Evolutionary conservation across 2,329 filamentous ascomycete species (phyloP).

Genomic region (Teratosphaeria zuluensis): DNA sequence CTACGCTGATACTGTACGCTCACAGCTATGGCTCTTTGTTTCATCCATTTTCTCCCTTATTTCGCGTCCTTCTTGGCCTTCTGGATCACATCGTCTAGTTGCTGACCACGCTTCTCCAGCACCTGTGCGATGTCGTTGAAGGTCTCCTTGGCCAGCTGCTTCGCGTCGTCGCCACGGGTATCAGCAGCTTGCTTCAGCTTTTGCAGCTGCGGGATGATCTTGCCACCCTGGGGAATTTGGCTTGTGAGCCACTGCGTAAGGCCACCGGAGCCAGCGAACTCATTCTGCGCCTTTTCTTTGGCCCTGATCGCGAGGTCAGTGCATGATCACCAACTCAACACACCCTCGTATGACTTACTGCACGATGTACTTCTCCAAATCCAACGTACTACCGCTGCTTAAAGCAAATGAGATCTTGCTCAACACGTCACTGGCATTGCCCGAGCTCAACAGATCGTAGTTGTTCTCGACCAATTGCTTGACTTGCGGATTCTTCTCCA

Average conservation of each 20-base stretch:
- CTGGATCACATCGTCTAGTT: slow-evolving; percentile 50
- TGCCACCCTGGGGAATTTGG: slow-evolving; percentile 50
- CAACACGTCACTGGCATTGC: slow-evolving; percentile 55
- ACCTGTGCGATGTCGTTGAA: slow-evolving; percentile 57
- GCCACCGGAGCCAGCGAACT: slow-evolving; percentile 22
- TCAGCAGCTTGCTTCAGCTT: slow-evolving; percentile 55
- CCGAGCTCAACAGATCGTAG: slow-evolving; percentile 55
- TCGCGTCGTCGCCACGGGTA: slow-evolving; percentile 59
- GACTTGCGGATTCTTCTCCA: slow-evolving; percentile 67
- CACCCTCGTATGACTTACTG: slow-evolving; percentile 19
- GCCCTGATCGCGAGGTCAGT: slow-evolving; percentile 22
- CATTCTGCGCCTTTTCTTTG: slow-evolving; percentile 49
- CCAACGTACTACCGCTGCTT: slow-evolving; percentile 50
- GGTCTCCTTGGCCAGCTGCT: slow-evolving; percentile 60
- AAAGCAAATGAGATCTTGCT: slow-evolving; percentile 52
- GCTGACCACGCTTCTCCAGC: slow-evolving; percentile 48
- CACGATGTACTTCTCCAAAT: slow-evolving; percentile 53
- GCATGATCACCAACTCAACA: not conserved
- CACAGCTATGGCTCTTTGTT: not conserved
- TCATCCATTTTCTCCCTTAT: not conserved
- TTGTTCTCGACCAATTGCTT: slow-evolving; percentile 67
- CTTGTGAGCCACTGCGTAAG: slow-evolving; percentile 55
- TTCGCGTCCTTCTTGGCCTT: slow-evolving; percentile 38
- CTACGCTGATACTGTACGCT: not conserved
- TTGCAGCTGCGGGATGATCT: slow-evolving; percentile 57